Conservation (phyloP, 441 rosid species). For the Melastoma candidum region DNA sequence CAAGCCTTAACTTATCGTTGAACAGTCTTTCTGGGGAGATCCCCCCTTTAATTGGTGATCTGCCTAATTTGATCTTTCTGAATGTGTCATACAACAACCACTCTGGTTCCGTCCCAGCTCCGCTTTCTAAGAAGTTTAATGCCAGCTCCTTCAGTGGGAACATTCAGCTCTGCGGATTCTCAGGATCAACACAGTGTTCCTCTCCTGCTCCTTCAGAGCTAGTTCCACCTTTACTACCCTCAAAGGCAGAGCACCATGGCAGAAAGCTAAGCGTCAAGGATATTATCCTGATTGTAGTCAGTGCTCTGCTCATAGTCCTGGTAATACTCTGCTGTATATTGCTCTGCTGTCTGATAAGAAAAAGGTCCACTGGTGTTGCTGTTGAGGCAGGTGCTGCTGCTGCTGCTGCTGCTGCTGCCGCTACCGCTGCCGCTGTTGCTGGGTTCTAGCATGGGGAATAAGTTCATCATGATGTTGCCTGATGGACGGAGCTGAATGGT, state of each 20-base stretch:
- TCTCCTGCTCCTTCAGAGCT: slow-evolving; percentile 28
- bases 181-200: slow-evolving; percentile 40
- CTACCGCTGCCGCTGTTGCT: slow-evolving; percentile 16
- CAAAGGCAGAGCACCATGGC: slow-evolving; percentile 20
- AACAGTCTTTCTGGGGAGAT: slow-evolving; percentile 54
- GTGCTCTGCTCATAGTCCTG: slow-evolving; percentile 46
- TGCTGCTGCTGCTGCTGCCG: slow-evolving; percentile 21
- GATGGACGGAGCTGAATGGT: too few species aligned
- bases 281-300: slow-evolving; percentile 57
- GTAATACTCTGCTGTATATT: slow-evolving; percentile 45
- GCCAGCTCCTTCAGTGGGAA: slow-evolving; percentile 76
- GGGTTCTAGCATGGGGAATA: too few species aligned
- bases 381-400: slow-evolving; percentile 26
- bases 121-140: slow-evolving; percentile 52
- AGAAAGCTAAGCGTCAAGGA: slow-evolving; percentile 51
- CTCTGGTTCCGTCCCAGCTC: slow-evolving; percentile 59
- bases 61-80: slow-evolving; percentile 38
- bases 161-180: slow-evolving; percentile 59
- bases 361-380: slow-evolving; percentile 26
- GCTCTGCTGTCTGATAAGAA: slow-evolving; percentile 52
- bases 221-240: slow-evolving; percentile 32
- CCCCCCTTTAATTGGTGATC: slow-evolving; percentile 45
- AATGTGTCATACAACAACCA: slow-evolving; percentile 81
- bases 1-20: slow-evolving; percentile 43
- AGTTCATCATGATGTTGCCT: too few species aligned